Conservation (phyloP, 176 grass and related monocot genomes). For the Calamus simplicifolius region DNA sequence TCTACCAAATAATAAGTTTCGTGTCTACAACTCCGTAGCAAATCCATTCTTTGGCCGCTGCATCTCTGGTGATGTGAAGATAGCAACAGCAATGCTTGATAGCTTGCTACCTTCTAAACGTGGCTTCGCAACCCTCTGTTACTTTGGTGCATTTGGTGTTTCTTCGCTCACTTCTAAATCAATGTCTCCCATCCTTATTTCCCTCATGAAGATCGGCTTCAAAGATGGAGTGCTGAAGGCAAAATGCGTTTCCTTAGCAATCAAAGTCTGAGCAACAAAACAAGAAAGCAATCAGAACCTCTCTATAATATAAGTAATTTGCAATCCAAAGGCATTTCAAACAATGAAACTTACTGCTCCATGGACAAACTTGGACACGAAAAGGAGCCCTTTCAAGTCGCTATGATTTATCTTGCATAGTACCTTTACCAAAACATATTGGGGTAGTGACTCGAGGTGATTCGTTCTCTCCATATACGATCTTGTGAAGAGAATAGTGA, state of each 20-base stretch:
- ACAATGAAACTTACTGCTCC: slow-evolving; percentile 40
- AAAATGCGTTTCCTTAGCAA: slow-evolving; percentile 69
- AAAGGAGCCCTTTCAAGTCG: slow-evolving; percentile 66
- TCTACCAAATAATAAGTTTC: no score
- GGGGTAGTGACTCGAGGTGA: slow-evolving; percentile 48
- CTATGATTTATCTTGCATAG: slow-evolving; percentile 62
- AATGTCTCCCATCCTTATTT: background rate
- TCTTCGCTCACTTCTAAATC: slow-evolving; percentile 14
- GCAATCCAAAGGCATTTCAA: no score
- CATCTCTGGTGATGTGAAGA: slow-evolving; percentile 32
- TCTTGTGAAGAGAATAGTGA: no score
- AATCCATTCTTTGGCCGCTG: slow-evolving; percentile 8
- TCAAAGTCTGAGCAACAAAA: slow-evolving; percentile 32
- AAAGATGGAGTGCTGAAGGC: slow-evolving; percentile 44
- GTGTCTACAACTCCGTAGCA: no score
- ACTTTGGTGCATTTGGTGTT: slow-evolving; percentile 53
- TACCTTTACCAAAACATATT: slow-evolving; percentile 71
- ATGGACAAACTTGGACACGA: slow-evolving; percentile 71
- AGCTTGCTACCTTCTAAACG: slow-evolving; percentile 27
- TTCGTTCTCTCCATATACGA: slow-evolving; percentile 30
- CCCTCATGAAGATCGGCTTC: slow-evolving; percentile 16
- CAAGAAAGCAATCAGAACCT: background rate
- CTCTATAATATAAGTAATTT: no score
- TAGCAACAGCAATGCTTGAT: slow-evolving; percentile 39
- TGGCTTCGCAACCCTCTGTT: slow-evolving; percentile 41